phyloP scores from a whole-genome alignment of 768 basidiomycete genomes.

The Auricularia cornea region DNA sequence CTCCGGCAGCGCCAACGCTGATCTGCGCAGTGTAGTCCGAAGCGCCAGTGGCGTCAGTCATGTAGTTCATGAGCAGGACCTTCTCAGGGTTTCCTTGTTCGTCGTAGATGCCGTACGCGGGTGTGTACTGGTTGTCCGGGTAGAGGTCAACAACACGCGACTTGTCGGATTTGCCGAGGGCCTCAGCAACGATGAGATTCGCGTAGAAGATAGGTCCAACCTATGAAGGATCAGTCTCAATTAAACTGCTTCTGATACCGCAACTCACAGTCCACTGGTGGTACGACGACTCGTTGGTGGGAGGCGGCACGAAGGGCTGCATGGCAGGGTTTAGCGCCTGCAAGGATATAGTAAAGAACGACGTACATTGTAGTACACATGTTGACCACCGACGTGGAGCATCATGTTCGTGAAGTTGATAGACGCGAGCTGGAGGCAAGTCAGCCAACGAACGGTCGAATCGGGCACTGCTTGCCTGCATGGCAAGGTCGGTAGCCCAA shows the following conservation, averaged over 20 bases:
- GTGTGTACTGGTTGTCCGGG: slow-evolving; percentile 30
- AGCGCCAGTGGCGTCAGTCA: slow-evolving; percentile 34
- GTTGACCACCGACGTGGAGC: slow-evolving; percentile 41
- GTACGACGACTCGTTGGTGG: slow-evolving; percentile 30
- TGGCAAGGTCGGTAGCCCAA: slow-evolving; percentile 43
- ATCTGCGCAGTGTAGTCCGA: slow-evolving; percentile 30
- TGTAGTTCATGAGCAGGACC: slow-evolving; percentile 42
- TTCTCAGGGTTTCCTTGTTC: slow-evolving; percentile 29
- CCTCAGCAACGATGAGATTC: slow-evolving; percentile 37
- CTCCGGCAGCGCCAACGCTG: slow-evolving; percentile 19
- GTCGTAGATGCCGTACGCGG: slow-evolving; percentile 44
- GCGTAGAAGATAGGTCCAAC: slow-evolving; percentile 43
- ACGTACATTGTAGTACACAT: slow-evolving; percentile 48
- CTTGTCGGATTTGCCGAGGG: slow-evolving; percentile 33
- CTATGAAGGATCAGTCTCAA: no score
- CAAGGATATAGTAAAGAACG: background rate
- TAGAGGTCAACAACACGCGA: slow-evolving; percentile 37
- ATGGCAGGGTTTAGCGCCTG: background rate
- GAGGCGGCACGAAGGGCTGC: slow-evolving; percentile 47
- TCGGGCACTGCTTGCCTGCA: no score
- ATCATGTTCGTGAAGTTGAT: slow-evolving; percentile 40
- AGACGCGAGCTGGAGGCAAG: slow-evolving; percentile 43
- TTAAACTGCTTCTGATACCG: no score
- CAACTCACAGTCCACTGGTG: slow-evolving; percentile 38
- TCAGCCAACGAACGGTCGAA: no score